Percentiles rank a stretch among this genome's conserved stretches.
Evolutionary conservation across 495 filamentous ascomycete species (phyloP).

Genomic region (Aspergillus conjunctus): DNA sequence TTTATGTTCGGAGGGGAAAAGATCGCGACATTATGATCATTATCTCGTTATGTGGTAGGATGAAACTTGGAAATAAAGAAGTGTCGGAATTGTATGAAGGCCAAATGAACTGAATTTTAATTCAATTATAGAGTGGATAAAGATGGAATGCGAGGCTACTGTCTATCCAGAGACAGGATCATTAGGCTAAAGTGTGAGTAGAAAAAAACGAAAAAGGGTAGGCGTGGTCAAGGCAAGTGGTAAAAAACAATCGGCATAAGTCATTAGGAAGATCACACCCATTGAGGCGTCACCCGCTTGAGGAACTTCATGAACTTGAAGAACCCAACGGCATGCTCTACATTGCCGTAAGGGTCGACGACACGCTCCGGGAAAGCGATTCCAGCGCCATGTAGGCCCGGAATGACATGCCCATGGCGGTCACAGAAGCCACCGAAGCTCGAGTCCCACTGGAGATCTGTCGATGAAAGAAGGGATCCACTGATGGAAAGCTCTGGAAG

Average conservation of each 20-base stretch:
- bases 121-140: not conserved
- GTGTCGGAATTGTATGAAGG: too few species aligned
- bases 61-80: too few species aligned
- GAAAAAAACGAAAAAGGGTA: not conserved
- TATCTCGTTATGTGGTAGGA: too few species aligned
- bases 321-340: conserved; percentile 63
- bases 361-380: conserved; percentile 64
- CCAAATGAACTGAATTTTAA: too few species aligned
- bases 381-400: conserved; percentile 58
- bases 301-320: conserved; percentile 66
- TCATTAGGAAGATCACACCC: conserved; percentile 27
- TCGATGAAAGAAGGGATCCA: conserved; percentile 25
- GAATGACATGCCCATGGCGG: conserved; percentile 36
- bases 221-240: not conserved
- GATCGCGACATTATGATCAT: too few species aligned
- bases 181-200: not conserved
- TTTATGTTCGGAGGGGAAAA: too few species aligned
- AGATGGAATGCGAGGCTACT: not conserved
- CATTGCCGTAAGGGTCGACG: conserved; percentile 60
- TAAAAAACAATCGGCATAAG: not conserved
- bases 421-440: conserved; percentile 52
- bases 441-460: conserved; percentile 50
- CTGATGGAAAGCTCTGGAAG: conserved; percentile 45
- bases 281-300: conserved; percentile 52
- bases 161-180: not conserved